phyloP scores from a whole-genome alignment of 306 rosid genomes.

The Mucuna pruriens region DNA sequence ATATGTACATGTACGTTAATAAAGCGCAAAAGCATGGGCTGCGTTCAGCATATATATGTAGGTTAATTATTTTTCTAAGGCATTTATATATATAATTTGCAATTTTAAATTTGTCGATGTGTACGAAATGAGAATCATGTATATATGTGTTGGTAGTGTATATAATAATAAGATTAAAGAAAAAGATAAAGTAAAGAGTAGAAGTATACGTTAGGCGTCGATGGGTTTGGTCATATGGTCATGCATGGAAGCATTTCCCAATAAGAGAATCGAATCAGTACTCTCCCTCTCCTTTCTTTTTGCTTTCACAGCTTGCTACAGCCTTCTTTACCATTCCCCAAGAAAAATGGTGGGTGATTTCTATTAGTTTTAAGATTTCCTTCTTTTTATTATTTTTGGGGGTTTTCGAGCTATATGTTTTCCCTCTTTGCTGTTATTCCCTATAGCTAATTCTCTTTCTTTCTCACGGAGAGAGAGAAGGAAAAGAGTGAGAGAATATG shows the following conservation, averaged over 20 bases:
- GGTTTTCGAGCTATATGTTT: conserved; percentile 27
- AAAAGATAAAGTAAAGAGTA: conserved; percentile 53
- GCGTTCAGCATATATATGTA: background rate
- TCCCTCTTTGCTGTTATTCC: conserved; percentile 15
- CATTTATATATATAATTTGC: background rate
- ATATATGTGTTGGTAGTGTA: background rate
- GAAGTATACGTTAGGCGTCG: conserved; percentile 49
- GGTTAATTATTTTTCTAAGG: background rate
- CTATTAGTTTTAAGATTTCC: conserved; percentile 8
- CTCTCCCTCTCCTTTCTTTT: conserved; percentile 70
- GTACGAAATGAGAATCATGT: conserved; percentile 15
- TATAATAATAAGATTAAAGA: conserved; percentile 21
- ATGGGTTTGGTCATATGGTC: conserved; percentile 50
- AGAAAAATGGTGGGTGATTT: conserved; percentile 64
- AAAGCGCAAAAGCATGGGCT: no score
- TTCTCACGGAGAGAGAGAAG: conserved; percentile 31
- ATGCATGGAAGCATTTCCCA: conserved; percentile 98
- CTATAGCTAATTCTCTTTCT: background rate
- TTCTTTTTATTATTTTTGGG: background rate
- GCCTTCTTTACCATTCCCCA: conserved; percentile 98
- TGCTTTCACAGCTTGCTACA: conserved; percentile 90
- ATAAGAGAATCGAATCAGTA: conserved; percentile 95
- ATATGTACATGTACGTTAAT: background rate
- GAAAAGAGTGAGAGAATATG: conserved; percentile 42
- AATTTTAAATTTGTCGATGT: background rate